Conservation (phyloP, 2,329 filamentous ascomycete species). For the Aspergillus oerlinghausenensis region DNA sequence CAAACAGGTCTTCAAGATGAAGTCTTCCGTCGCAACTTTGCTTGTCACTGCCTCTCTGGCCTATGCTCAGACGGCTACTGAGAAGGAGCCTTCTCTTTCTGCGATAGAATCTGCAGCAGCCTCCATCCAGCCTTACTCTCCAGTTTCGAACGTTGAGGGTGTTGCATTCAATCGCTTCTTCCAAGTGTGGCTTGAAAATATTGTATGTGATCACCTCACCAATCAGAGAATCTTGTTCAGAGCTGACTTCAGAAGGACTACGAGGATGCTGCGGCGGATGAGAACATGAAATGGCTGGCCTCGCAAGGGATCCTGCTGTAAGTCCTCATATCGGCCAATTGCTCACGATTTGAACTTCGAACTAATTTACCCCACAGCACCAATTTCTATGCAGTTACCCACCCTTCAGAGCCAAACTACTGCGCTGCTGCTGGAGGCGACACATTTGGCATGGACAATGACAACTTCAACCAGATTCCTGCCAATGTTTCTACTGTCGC, state of each 20-base stretch:
- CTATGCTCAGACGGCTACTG: conserved; percentile 23
- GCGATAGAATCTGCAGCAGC: conserved; percentile 39
- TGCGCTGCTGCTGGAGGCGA: conserved; percentile 64
- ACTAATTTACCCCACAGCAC: conserved; percentile 42
- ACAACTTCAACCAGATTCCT: conserved; percentile 57
- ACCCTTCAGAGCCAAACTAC: conserved; percentile 75
- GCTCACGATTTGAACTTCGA: not conserved
- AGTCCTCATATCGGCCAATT: conserved; percentile 60
- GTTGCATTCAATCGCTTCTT: conserved; percentile 53
- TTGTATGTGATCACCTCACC: conserved; percentile 42
- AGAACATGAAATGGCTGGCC: conserved; percentile 26
- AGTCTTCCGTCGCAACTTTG: conserved; percentile 33
- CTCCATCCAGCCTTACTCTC: conserved; percentile 58
- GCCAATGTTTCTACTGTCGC: conserved; percentile 61
- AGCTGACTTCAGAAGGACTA: conserved; percentile 56
- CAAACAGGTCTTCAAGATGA: conserved; percentile 42
- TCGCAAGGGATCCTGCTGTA: conserved; percentile 56
- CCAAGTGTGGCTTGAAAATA: conserved; percentile 76
- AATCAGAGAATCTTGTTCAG: not conserved
- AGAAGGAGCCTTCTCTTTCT: conserved; percentile 22
- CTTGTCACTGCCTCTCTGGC: conserved; percentile 22
- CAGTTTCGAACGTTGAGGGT: conserved; percentile 41
- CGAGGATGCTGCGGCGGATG: conserved; percentile 59
- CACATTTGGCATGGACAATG: conserved; percentile 68
- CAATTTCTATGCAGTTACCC: conserved; percentile 60